phyloP scores from a whole-genome alignment of 2,329 filamentous ascomycete species.

The Exophiala sideris region DNA sequence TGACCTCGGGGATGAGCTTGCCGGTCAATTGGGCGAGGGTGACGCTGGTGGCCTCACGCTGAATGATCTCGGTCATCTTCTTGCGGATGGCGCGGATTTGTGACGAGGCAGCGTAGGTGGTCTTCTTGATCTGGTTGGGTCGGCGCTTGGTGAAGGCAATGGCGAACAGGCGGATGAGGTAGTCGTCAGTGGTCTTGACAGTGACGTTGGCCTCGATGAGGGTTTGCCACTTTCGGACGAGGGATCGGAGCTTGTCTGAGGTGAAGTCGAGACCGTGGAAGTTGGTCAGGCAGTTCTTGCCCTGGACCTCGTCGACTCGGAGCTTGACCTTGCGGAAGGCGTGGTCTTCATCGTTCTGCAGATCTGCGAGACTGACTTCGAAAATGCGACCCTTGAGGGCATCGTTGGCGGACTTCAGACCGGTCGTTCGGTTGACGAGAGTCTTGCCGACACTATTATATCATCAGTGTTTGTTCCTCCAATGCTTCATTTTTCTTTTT shows the following conservation, averaged over 20 bases:
- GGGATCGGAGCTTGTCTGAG: conserved; percentile 98
- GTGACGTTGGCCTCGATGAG: conserved; percentile 99
- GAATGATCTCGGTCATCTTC: conserved; percentile 99
- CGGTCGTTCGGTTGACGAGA: conserved; percentile 97
- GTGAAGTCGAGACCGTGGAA: conserved; percentile 99
- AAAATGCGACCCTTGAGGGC: conserved; percentile 97
- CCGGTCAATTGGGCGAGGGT: conserved; percentile 93
- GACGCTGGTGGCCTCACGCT: conserved; percentile 90
- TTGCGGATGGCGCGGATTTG: conserved; percentile 97
- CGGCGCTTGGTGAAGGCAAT: conserved; percentile 99
- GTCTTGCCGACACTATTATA: conserved; percentile 92
- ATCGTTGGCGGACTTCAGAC: conserved; percentile 99
- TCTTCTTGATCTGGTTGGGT: conserved; percentile 99
- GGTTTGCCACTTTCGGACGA: conserved; percentile 99
- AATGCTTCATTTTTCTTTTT: conserved; percentile 11
- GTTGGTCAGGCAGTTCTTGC: conserved; percentile 99
- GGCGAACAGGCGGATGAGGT: conserved; percentile 97
- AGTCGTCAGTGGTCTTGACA: conserved; percentile 99
- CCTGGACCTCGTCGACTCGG: conserved; percentile 96
- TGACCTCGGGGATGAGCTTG: conserved; percentile 99
- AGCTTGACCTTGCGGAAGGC: conserved; percentile 99
- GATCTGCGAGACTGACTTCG: conserved; percentile 97
- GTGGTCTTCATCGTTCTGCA: conserved; percentile 99
- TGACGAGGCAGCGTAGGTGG: conserved; percentile 93
- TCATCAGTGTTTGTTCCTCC: conserved; percentile 26